Evolutionary conservation across 1,284 basidiomycete genomes (phyloP).

Genomic region (Testicularia cyperi): DNA sequence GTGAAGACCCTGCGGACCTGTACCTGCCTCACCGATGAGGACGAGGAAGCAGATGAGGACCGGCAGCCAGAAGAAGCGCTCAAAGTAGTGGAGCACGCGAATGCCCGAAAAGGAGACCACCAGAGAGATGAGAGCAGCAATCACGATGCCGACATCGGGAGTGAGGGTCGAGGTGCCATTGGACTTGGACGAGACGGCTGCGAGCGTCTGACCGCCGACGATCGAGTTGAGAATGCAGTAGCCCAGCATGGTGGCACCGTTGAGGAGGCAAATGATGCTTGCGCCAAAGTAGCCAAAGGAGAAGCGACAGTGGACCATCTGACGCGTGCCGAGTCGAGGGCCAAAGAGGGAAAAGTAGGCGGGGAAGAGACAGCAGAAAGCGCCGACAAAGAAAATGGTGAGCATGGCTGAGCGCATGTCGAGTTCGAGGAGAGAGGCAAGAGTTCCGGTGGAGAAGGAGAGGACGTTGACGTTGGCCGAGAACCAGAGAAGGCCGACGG

Average conservation of each 20-base stretch:
- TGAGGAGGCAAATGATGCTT: conserved; percentile 65
- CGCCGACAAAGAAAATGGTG: conserved; percentile 60
- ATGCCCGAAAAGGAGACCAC: conserved; percentile 79
- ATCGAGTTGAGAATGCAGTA: conserved; percentile 68
- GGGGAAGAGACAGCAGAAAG: conserved; percentile 56
- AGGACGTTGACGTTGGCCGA: conserved; percentile 54
- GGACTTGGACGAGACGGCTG: conserved; percentile 58
- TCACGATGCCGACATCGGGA: conserved; percentile 76
- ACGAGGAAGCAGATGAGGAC: conserved; percentile 71
- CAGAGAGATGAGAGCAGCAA: conserved; percentile 76
- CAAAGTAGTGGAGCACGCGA: conserved; percentile 70
- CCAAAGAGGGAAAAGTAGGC: conserved; percentile 63
- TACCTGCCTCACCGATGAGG: conserved; percentile 65
- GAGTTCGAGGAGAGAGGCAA: conserved; percentile 66
- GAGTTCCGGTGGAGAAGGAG: conserved; percentile 67
- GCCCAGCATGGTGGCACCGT: conserved; percentile 42
- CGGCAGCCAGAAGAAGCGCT: conserved; percentile 74
- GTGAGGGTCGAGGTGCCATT: conserved; percentile 44
- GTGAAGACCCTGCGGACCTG: conserved; percentile 65
- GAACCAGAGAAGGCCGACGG: conserved; percentile 57
- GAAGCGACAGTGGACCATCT: conserved; percentile 66
- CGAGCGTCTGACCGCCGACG: conserved; percentile 62
- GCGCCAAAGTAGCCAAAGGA: conserved; percentile 68
- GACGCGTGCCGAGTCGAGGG: conserved; percentile 68
- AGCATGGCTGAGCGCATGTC: conserved; percentile 63